phyloP scores from a whole-genome alignment of 2,329 filamentous ascomycete species.

The Bipolaris victoriae region DNA sequence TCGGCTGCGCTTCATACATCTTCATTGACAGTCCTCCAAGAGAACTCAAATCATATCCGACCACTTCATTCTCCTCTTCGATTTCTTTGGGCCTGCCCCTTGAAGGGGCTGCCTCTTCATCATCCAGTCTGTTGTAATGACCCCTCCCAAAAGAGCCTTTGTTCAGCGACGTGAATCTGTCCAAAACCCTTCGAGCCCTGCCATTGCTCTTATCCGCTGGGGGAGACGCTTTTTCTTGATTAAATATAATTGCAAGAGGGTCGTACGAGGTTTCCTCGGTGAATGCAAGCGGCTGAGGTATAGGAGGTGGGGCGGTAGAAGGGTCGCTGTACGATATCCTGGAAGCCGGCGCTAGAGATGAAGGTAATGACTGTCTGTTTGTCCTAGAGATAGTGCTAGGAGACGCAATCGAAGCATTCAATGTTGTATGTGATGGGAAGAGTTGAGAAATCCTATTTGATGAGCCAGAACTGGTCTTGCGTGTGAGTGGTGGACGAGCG shows the following conservation, averaged over 20 bases:
- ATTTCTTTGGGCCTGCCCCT: constrained; percentile 28
- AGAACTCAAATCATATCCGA: constrained; percentile 39
- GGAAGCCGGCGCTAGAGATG: constrained; percentile 35
- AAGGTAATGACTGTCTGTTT: constrained; percentile 39
- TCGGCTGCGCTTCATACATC: constrained; percentile 23
- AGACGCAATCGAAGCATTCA: constrained; percentile 33
- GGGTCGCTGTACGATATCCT: constrained; percentile 41
- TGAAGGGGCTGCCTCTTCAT: constrained; percentile 34
- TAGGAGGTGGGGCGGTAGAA: constrained; percentile 40
- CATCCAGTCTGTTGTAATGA: constrained; percentile 41
- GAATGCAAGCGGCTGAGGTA: constrained; percentile 34
- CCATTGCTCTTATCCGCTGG: constrained; percentile 26
- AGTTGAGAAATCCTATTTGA: constrained; percentile 46
- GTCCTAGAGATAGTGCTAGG: constrained; percentile 25
- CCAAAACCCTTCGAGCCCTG: constrained; percentile 41
- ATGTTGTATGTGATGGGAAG: constrained; percentile 44
- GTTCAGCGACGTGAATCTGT: constrained; percentile 39
- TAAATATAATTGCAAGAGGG: constrained; percentile 29
- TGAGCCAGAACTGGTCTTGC: constrained; percentile 38
- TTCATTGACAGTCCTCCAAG: constrained; percentile 39
- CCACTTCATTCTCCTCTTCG: constrained; percentile 40
- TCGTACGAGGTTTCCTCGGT: constrained; percentile 40
- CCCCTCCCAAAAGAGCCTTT: constrained; percentile 23
- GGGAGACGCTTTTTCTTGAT: constrained; percentile 22
- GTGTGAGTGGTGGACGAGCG: constrained; percentile 32